These are phyloP conservation scores for Alternaria solani DNA, from an alignment of 2,329 filamentous ascomycete species.

Conservation along the genomic window DNA sequence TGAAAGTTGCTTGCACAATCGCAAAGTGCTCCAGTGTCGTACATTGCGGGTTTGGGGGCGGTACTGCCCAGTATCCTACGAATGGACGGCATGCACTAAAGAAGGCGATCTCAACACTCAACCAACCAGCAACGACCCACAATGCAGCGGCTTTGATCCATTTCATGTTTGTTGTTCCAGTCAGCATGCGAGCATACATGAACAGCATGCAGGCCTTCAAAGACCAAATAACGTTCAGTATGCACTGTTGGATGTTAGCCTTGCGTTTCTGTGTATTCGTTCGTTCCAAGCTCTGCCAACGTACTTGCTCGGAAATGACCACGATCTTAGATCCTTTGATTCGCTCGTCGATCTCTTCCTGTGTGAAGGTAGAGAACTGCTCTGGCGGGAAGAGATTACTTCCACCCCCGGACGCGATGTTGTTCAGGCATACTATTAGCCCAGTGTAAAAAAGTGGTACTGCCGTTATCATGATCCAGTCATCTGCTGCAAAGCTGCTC, in stretches of 20 bases:
- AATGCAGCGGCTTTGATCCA: slow-evolving; percentile 58
- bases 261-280: background rate
- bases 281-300: slow-evolving; percentile 3
- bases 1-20: slow-evolving; percentile 66
- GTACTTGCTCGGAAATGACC: slow-evolving; percentile 55
- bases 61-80: slow-evolving; percentile 65
- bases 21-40: slow-evolving; percentile 65
- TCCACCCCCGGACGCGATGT: slow-evolving; percentile 53
- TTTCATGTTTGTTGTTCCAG: slow-evolving; percentile 55
- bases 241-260: slow-evolving; percentile 62
- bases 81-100: slow-evolving; percentile 64
- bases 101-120: slow-evolving; percentile 65
- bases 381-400: slow-evolving; percentile 55
- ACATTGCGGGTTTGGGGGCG: slow-evolving; percentile 63
- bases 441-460: slow-evolving; percentile 50
- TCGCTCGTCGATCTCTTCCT: slow-evolving; percentile 51
- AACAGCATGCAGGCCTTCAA: slow-evolving; percentile 66
- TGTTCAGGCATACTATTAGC: slow-evolving; percentile 54
- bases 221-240: slow-evolving; percentile 66
- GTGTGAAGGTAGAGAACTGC: slow-evolving; percentile 47
- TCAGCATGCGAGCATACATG: slow-evolving; percentile 65
- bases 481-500: slow-evolving; percentile 33
- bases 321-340: slow-evolving; percentile 57
- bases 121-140: slow-evolving; percentile 59
- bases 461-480: slow-evolving; percentile 43